phyloP scores from a whole-genome alignment of 1,284 basidiomycete species.

The Phenoliferia sp. region DNA sequence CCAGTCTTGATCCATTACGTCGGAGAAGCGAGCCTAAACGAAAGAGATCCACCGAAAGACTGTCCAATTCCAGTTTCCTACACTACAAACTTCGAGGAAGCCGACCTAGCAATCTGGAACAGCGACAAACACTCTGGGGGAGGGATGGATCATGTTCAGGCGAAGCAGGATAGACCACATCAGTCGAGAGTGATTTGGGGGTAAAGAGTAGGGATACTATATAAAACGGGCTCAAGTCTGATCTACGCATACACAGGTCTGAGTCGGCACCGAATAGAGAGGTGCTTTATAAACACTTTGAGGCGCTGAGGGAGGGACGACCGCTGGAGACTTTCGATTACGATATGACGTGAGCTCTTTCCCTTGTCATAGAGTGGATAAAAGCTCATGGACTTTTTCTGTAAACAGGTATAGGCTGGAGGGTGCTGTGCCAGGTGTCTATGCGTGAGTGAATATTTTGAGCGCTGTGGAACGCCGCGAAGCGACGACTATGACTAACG shows the following conservation, averaged over 20 bases:
- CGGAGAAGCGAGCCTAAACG: not conserved
- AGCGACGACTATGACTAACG: not conserved
- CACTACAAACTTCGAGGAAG: not conserved
- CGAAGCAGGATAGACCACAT: not conserved
- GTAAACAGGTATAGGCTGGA: slow-evolving; percentile 1
- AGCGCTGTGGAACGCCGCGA: slow-evolving; percentile 10
- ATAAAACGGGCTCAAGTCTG: too few relatives aligned
- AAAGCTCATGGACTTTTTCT: too few relatives aligned
- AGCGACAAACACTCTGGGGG: not conserved
- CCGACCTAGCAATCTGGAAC: not conserved
- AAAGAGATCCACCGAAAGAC: not conserved
- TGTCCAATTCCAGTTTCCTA: not conserved
- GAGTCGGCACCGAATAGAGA: not conserved
- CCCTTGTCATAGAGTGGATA: too few relatives aligned
- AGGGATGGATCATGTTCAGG: not conserved
- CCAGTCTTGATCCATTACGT: not conserved
- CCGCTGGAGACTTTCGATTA: not conserved
- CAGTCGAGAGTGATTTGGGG: not conserved
- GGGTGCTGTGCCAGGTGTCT: slow-evolving; percentile 16
- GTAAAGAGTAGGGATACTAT: too few relatives aligned
- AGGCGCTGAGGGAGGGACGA: not conserved
- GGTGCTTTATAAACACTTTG: not conserved
- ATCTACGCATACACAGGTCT: too few relatives aligned
- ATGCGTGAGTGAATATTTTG: not conserved
- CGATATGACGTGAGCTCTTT: slow-evolving; percentile 1